Base-by-base conservation (phyloP, 1,284 basidiomycete genomes). In the Malassezia equina region DNA sequence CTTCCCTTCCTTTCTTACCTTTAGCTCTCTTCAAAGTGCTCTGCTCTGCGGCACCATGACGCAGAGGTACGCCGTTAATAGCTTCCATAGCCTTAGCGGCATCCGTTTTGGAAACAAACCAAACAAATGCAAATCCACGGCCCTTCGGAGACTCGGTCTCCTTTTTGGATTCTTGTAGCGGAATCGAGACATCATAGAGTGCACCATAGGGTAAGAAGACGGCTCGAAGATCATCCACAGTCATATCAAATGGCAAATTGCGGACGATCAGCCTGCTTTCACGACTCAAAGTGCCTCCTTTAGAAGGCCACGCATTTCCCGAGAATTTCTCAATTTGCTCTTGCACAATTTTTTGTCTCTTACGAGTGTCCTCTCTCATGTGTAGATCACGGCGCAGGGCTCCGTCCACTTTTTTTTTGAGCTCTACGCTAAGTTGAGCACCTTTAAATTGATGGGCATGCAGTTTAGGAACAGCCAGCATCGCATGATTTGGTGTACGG, bases 401-500 rank as follows among this genome's bases (percentile, higher is more conserved):
- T 9, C 61, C 63, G 50, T 90, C 85, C 4, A 88, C 77, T 1
- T 88, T 83, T 73, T 90, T 90, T 79, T 95, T 95, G 60, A 95
- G 80, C 6, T 86, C 84, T n/a, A 85, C 88, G 6, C 86, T 89
- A 24, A 96, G 81, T 13, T 90, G 78, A 2, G 81, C 79, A 39
- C 90, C 90, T 75, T 95, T 94, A 81, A 86, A 95, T 36, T 90
- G 84, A 73, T 94, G 90, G 0, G 88, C 88, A 71, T 98, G 89
- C 0, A 98, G 82, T 76, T 89, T 90, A 55, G 77, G 78, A 27
- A 88, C 81, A 1, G 86, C 86, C 19, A 84, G 82, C 47, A 81
- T 79, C 0, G 90, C 89, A 51, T 82, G 78, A 21, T 74, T 71
- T 21, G 90, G 84, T 0, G 82, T 83, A 1, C 80, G 77, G 75